Conservation (phyloP, 164 flowering plant genomes). For the Vitis riparia region DNA sequence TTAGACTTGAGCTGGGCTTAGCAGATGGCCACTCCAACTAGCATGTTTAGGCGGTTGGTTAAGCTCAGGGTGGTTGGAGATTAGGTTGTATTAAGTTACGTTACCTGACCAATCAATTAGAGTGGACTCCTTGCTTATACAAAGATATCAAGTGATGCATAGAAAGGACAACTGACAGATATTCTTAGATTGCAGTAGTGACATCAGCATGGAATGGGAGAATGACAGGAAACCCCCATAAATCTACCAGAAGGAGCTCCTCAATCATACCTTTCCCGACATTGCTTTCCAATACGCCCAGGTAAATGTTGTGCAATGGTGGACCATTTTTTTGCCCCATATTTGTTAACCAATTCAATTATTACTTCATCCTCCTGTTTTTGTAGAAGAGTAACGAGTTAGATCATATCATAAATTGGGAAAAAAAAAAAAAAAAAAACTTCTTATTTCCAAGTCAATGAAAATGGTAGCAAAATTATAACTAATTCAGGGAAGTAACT, state of each 20-base stretch:
- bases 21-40: too few species aligned
- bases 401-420: background rate
- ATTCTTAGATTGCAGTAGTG: background rate
- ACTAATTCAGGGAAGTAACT: background rate
- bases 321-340: constrained; percentile 76
- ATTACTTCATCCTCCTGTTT: constrained; percentile 65
- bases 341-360: constrained; percentile 48
- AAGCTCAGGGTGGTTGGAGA: too few species aligned
- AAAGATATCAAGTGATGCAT: background rate
- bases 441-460: background rate
- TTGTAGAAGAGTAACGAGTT: background rate
- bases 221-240: too few species aligned
- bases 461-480: background rate
- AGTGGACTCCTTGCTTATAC: background rate
- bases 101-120: too few species aligned
- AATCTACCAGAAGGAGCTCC: background rate
- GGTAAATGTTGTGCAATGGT: constrained; percentile 70
- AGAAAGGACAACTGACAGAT: background rate
- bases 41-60: too few species aligned
- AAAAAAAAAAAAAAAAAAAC: background rate
- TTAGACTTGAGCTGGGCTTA: too few species aligned
- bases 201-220: too few species aligned
- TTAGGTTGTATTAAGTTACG: too few species aligned
- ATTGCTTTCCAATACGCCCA: constrained; percentile 77
- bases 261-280: constrained; percentile 58